A percentile compares a stretch with the other conserved stretches of the same genome.
Conservation (phyloP, 306 rosid genomes). For the Dalbergia oliveri region DNA sequence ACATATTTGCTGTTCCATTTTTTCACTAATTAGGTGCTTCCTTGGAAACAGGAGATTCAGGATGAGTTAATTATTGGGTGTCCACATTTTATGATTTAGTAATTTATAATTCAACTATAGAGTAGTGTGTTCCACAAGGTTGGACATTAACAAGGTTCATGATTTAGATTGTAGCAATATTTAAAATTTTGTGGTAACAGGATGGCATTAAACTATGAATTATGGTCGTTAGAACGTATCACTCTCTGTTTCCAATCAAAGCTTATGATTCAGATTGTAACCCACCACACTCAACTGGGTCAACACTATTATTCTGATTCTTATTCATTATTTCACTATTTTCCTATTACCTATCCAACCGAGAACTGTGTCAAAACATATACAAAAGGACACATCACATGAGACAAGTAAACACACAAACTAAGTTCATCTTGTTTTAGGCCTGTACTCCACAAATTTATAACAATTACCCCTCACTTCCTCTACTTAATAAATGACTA, state of each 20-base stretch:
- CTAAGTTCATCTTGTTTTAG: no score
- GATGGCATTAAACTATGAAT: neutral
- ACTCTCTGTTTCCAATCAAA: neutral
- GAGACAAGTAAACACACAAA: no score
- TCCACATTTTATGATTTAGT: neutral
- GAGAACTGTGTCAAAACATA: slow-evolving; percentile 53
- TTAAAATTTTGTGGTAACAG: neutral
- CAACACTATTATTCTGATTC: no score
- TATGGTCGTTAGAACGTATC: no score
- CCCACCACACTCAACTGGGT: no score
- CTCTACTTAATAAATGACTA: no score
- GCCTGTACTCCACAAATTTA: no score
- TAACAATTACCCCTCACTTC: no score
- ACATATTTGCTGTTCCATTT: neutral
- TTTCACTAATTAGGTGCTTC: neutral
- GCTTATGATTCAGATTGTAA: neutral
- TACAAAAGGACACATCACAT: neutral
- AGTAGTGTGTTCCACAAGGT: neutral
- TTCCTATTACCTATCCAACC: slow-evolving; percentile 39
- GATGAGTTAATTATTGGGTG: neutral
- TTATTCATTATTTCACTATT: no score
- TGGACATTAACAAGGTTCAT: neutral
- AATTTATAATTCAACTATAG: neutral
- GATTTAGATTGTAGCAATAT: neutral
- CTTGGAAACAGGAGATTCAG: neutral